A percentile compares a stretch with the other conserved stretches of the same genome.
Evolutionary conservation across 2,329 filamentous ascomycete species (phyloP).

Genomic region (Botryotinia narcissicola): DNA sequence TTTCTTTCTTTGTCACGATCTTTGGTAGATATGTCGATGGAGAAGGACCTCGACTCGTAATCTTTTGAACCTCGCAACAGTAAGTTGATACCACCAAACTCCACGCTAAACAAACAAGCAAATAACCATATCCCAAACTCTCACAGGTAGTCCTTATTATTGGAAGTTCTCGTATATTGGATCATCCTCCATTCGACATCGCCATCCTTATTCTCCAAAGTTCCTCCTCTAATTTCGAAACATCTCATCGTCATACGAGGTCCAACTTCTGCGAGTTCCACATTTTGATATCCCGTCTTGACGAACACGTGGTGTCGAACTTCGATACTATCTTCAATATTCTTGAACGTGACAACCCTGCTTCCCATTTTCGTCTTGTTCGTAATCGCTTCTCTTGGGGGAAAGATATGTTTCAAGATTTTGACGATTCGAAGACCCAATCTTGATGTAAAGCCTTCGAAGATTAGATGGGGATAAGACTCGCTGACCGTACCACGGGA

Average conservation of each 20-base stretch:
- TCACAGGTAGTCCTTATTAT: slow-evolving; percentile 94
- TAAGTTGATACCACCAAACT: slow-evolving; percentile 33
- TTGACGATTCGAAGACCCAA: slow-evolving; percentile 82
- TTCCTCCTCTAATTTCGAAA: slow-evolving; percentile 90
- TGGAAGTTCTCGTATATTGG: slow-evolving; percentile 88
- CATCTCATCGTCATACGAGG: slow-evolving; percentile 96
- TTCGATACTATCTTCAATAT: slow-evolving; percentile 90
- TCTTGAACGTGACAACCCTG: slow-evolving; percentile 89
- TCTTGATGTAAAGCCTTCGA: slow-evolving; percentile 84
- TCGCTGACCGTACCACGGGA: slow-evolving; percentile 86
- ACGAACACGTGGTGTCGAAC: slow-evolving; percentile 94
- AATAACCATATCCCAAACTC: slow-evolving; percentile 23
- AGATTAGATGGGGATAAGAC: slow-evolving; percentile 90
- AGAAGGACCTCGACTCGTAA: slow-evolving; percentile 17
- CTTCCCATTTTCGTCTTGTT: slow-evolving; percentile 75
- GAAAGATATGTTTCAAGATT: slow-evolving; percentile 91
- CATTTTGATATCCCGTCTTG: slow-evolving; percentile 82
- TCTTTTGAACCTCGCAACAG: slow-evolving; percentile 20
- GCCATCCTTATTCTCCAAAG: slow-evolving; percentile 89
- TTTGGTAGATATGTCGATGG: slow-evolving; percentile 19
- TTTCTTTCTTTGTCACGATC: slow-evolving; percentile 16
- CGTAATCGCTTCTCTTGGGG: slow-evolving; percentile 75
- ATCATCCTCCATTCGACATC: slow-evolving; percentile 96
- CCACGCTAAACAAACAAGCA: slow-evolving; percentile 36
- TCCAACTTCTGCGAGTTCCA: slow-evolving; percentile 85